phyloP scores from a whole-genome alignment of 805 yeast species.

The Myxozyma udenii region DNA sequence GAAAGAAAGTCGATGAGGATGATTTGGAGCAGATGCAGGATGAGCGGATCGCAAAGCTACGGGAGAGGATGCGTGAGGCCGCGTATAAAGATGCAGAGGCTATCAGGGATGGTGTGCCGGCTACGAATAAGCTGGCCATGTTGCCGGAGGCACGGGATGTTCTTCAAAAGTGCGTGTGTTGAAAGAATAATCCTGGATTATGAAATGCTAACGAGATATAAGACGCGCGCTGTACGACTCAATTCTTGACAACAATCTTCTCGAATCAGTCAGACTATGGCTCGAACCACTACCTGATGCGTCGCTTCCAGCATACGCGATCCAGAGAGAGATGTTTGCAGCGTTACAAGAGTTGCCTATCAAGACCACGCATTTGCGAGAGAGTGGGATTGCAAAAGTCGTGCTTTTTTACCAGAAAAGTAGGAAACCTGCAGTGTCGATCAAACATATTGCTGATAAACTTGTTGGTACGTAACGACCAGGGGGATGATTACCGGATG shows the following conservation, averaged over 20 bases:
- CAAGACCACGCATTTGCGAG: conserved; percentile 91
- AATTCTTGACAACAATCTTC: conserved; percentile 84
- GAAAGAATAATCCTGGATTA: neutral
- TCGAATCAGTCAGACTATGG: conserved; percentile 95
- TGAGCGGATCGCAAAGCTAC: conserved; percentile 75
- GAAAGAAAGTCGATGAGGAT: conserved; percentile 77
- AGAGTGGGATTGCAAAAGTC: conserved; percentile 90
- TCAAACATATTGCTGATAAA: conserved; percentile 85
- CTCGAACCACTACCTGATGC: conserved; percentile 97
- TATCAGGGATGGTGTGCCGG: conserved; percentile 61
- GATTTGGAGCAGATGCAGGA: conserved; percentile 95
- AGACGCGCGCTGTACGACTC: conserved; percentile 80
- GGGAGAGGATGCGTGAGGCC: conserved; percentile 81
- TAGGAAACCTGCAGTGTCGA: conserved; percentile 78
- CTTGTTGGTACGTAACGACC: conserved; percentile 53
- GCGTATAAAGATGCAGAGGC: conserved; percentile 54
- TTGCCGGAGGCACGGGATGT: conserved; percentile 75
- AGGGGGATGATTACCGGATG: too few species aligned
- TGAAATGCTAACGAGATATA: too few species aligned
- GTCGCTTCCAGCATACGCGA: conserved; percentile 94
- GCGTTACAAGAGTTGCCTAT: conserved; percentile 79
- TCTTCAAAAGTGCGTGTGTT: conserved; percentile 50
- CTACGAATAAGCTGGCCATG: conserved; percentile 72
- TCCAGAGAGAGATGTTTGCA: conserved; percentile 79
- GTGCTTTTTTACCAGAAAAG: conserved; percentile 89